A percentile compares a stretch with the other conserved stretches of the same genome.
Conservation (phyloP, 768 basidiomycete genomes). For the Termitomyces sp. region DNA sequence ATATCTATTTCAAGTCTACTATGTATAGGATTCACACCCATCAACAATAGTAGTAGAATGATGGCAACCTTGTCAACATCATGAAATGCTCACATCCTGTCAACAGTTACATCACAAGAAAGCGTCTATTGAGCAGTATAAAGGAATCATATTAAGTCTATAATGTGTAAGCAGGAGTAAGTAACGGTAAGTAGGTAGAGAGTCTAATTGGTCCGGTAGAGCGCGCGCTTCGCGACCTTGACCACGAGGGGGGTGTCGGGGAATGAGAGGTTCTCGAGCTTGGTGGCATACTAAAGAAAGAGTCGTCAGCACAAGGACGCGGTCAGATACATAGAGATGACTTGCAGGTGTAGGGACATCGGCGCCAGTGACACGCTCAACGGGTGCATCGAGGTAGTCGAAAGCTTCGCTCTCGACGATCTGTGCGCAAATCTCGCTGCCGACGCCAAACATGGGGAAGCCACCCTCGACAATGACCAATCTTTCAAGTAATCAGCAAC, state of each 20-base stretch:
- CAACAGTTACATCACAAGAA: background rate
- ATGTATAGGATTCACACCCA: background rate
- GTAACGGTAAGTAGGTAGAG: background rate
- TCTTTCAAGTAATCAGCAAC: slow-evolving; percentile 28
- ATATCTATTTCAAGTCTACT: background rate
- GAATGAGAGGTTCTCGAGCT: slow-evolving; percentile 89
- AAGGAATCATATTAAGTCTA: slow-evolving; percentile 10
- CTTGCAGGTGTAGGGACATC: slow-evolving; percentile 94
- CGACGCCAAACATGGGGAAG: slow-evolving; percentile 97
- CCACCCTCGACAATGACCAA: slow-evolving; percentile 96
- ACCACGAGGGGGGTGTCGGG: slow-evolving; percentile 86
- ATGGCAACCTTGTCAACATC: background rate
- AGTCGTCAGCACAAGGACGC: slow-evolving; percentile 6
- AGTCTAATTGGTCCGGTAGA: slow-evolving; percentile 80
- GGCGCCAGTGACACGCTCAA: slow-evolving; percentile 96
- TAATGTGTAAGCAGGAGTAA: slow-evolving; percentile 1
- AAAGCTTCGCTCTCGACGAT: slow-evolving; percentile 97
- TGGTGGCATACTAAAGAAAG: slow-evolving; percentile 75
- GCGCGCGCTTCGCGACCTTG: slow-evolving; percentile 91
- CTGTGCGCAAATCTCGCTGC: slow-evolving; percentile 97
- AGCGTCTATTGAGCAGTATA: background rate
- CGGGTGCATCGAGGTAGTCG: slow-evolving; percentile 97
- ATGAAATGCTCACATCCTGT: background rate
- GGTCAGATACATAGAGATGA: slow-evolving; percentile 10
- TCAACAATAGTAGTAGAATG: background rate